Base-by-base conservation (phyloP, 192 early-diverging fungal genomes). In the Linnemannia schmuckeri region DNA sequence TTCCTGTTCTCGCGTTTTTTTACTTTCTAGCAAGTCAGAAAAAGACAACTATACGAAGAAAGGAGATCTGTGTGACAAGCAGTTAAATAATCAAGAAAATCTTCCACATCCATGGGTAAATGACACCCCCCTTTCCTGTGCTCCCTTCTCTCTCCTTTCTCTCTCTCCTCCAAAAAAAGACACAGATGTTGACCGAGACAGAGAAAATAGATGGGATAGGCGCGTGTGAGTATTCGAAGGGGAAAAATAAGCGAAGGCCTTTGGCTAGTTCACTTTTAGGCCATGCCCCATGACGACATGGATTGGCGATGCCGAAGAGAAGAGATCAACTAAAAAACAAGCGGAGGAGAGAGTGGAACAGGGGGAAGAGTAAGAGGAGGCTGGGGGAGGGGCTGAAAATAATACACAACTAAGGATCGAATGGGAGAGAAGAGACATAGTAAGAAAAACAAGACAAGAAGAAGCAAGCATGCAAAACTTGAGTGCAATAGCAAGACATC, bases 331-430 rank as follows among this genome's bases (percentile, higher is more conserved):
- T 27, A 15, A 35, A 15, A 70, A 55, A 42, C 38, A 54, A 42
- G 27, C 27, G 42, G 20, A 42, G 54, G 15, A 44, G 22, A 54
- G 24, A n/a, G 71, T 24, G 55, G 12, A 49, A 15, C 24, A 74
- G 37, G 74, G 74, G 38, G 33, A n/a, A 4, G 54, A n/a, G 78
- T 72, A 38, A n/a, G 52, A 72, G 44, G 49, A 72, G 46, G n/a
- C 37, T 66, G 13, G 6, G 52, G 54, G 18, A 57, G 47, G 47
- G 42, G 22, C 66, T 5, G 42, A 70, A 22, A 35, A 68, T 37
- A 38, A 27, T 54, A 9, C 35, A 75, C 40, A 24, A 41, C 17
- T 70, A 41, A 3, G 37, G 37, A 37, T 37, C 3, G 37, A 37
- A 37, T 37, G 37, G 30, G 38, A 22, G 24, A 24, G 15, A 40